Base-by-base conservation (phyloP, 345 rosid genomes). In the Iberis pinnata region DNA sequence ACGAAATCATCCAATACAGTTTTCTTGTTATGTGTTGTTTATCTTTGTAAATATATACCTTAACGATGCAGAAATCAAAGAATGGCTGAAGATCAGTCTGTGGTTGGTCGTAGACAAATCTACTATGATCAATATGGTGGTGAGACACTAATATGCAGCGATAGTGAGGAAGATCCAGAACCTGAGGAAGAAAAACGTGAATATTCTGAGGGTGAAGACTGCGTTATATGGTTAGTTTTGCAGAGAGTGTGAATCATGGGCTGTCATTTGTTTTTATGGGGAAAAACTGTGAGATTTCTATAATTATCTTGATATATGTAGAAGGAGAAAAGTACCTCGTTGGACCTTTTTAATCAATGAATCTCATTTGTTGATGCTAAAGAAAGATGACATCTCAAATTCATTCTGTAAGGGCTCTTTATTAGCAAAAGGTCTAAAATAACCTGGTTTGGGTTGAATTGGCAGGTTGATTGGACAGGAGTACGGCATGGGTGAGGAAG, bases 81-180 rank as follows among this genome's bases (percentile, higher is more conserved):
- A 77, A 92, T 92, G 98, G 86, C 93, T 22, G 97, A 92, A 64
- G 98, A 88, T 67, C 98, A 92, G 68, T 85, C 98, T 46, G 95
- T 92, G 61, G 94, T 88, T 76, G 98, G 98, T 58, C 79, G 98
- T 66, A 83, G 97, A 74, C 97, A 86, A 64, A 92, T 92, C 47
- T 92, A 92, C 75, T 92, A 92, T 71, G 97, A 85, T 46, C 82
- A 80, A 70, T 84, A 81, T 77, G 97, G 95, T 50, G 85, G 84
- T 53, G 98, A 92, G 76, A 92, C 98, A 36, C 76, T 92, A 36
- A 75, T 92, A 53, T 88, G 98, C 56, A 88, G 95, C 57, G 98
- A 92, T 55, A 92, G 98, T 25, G 98, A 92, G 70, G 98, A 85
- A 71, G 97, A 88, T 19, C 48, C 68, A 60, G 75, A 71, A 13